Base-by-base conservation (phyloP, 2,329 filamentous ascomycete species). In the Gnomoniopsis smithogilvyi region DNA sequence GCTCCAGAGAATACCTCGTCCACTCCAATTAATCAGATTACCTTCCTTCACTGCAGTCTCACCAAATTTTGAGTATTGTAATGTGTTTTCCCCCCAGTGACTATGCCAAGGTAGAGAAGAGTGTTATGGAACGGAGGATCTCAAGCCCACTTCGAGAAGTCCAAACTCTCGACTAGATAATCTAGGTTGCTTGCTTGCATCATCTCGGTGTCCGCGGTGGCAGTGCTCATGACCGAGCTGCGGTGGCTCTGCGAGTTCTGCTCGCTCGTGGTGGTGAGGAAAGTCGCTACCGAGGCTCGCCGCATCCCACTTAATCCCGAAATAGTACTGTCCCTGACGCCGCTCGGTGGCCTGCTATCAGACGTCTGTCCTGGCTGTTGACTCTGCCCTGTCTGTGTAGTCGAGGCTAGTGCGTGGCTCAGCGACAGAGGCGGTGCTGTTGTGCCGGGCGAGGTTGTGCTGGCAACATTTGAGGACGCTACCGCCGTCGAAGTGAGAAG, bases 231-330 rank as follows among this genome's bases (percentile, higher is more conserved):
- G 63, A 81, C 76, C n/a, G 81, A 85, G 6, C 82, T 84, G 46
- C 84, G 77, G 59, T 87, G 83, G n/a, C 56, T 60, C 53, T 60
- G 60, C 54, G 82, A 85, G 11, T 71, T 76, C 64, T 80, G 77
- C 63, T 87, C 83, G 67, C 78, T 84, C 6, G 79, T 78, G 60
- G 73, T 81, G 2, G 82, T 82, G 64, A 87, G 83, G 67, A 88
- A 88, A 2, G 85, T 88, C 6, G 84, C 85, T 2, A 88, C 84
- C 36, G 84, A 87, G n/a, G 84, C 80, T 60, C 85, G 77, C 53
- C 85, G 78, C 43, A 88, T 74, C 65, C 48, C 57, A 49, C 60
- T 60, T 36, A 62, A 46, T 3, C 80, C 85, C 65, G 73, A 84
- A 59, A 87, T 78, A 65, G 84, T 87, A 64, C 88, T 85, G 15